Evolutionary conservation across 768 basidiomycete species (phyloP), one percentile per base, ranked within the genome.

Genomic region (Boletus fagicola): DNA sequence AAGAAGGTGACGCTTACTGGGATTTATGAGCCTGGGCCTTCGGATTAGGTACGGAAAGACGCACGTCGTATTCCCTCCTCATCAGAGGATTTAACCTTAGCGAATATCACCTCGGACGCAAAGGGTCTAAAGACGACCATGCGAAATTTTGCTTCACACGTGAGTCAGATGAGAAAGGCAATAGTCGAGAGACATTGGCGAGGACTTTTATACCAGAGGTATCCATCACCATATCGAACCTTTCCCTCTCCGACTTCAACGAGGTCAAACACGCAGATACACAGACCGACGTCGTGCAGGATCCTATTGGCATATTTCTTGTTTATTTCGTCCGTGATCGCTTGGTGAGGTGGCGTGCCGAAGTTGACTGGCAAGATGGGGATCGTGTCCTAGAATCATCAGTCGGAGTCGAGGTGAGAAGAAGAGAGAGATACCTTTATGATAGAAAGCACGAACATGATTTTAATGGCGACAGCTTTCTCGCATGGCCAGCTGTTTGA

Each of bases 221-320:
- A 87, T 0, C 96, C 96, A 72, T 99, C 96, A 0, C 96, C 95
- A 65, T 95, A 97, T 36, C 94, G 81, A 5, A 99, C 87, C 60
- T 90, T 94, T 1, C 96, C 96, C 67, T 98, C 94, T 2, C 92
- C 88, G 1, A 86, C 89, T 61, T 92, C 83, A 0, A 86, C 76
- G 40, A 99, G 75, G 70, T 98, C 96, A 59, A 94, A 97, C 1
- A 94, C 83, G 57, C 87, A 92, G 51, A 98, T 82, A 61, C 92
- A 95, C 24, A 99, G 82, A 1, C 96, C 96, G 55, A 96, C 87
- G 54, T 94, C 89, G 65, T 94, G 91, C 18, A 98, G 75, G 46
- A 95, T 84, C 53, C 88, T 83, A 70, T 98, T 98, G 5, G 96
- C 90, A 62, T 96, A 98, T 74, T 97, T 97, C 71, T 91, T 91